These are phyloP conservation scores for Cicer arietinum DNA, from an alignment of 306 rosid species.

Conservation along the genomic window DNA sequence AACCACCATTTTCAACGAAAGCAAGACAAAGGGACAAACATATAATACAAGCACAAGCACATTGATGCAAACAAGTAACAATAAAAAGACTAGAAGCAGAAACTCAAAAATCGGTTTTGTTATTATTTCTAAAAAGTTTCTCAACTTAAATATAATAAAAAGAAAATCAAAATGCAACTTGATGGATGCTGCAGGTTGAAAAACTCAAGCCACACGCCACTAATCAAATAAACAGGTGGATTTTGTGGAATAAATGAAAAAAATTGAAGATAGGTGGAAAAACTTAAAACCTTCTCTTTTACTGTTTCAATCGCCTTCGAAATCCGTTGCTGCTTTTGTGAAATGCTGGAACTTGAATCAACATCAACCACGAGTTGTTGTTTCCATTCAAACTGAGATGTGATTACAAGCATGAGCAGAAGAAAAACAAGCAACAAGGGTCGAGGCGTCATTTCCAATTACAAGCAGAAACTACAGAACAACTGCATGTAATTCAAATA, in stretches of 20 bases:
- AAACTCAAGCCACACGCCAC: slow-evolving; percentile 5
- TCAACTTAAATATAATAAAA: not conserved
- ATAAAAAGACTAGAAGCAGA: slow-evolving; percentile 13
- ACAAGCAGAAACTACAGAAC: slow-evolving; percentile 39
- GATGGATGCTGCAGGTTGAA: slow-evolving; percentile 19
- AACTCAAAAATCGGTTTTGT: not conserved
- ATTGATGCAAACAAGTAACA: slow-evolving; percentile 2
- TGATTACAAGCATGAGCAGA: slow-evolving; percentile 66
- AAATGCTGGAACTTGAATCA: slow-evolving; percentile 54
- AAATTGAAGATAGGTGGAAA: slow-evolving; percentile 13
- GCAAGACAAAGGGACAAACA: not conserved
- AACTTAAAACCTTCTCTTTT: slow-evolving; percentile 74
- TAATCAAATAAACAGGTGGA: not conserved
- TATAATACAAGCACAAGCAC: slow-evolving; percentile 2
- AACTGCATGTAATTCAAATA: slow-evolving; percentile 50
- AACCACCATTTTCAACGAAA: not conserved
- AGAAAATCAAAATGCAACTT: not conserved
- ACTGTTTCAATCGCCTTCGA: slow-evolving; percentile 68
- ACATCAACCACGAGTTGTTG: slow-evolving; percentile 70
- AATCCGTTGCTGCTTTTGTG: slow-evolving; percentile 61
- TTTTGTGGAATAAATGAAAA: not conserved
- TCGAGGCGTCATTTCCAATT: slow-evolving; percentile 63
- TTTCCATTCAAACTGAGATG: slow-evolving; percentile 90
- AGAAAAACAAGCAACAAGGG: slow-evolving; percentile 74
- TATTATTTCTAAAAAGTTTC: not conserved